Percentiles rank a stretch among this genome's conserved stretches.
Conservation (phyloP, 257 asterid species). For the Capsicum rhomboideum region DNA sequence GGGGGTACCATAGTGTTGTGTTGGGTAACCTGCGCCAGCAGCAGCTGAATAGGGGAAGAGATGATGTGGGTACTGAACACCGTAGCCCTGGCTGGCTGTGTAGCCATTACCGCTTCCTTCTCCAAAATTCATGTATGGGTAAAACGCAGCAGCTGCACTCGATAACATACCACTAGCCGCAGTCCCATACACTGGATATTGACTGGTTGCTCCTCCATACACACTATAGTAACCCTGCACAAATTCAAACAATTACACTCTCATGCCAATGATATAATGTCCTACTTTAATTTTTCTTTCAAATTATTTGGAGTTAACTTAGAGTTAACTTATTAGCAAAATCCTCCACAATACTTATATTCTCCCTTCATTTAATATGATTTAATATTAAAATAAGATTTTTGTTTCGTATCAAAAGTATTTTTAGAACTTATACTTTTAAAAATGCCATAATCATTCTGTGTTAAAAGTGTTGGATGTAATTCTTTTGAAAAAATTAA, state of each 20-base stretch:
- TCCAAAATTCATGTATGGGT: constrained; percentile 67
- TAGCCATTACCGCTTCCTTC: constrained; percentile 47
- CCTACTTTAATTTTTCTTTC: background rate
- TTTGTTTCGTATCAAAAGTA: background rate
- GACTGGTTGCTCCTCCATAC: constrained; percentile 65
- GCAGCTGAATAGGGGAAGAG: constrained; percentile 64
- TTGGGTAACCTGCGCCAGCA: constrained; percentile 40
- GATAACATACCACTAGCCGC: constrained; percentile 55
- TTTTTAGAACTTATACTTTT: background rate
- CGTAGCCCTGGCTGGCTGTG: constrained; percentile 47
- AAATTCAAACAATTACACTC: background rate
- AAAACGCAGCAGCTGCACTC: constrained; percentile 44
- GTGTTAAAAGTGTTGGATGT: background rate
- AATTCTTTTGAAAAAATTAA: background rate
- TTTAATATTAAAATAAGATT: background rate
- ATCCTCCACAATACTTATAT: background rate
- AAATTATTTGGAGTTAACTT: too few relatives aligned
- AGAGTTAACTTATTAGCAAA: background rate
- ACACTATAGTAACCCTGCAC: constrained; percentile 67
- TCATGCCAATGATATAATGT: background rate
- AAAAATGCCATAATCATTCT: background rate
- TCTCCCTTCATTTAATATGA: background rate
- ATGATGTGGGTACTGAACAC: constrained; percentile 74
- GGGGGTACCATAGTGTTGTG: constrained; percentile 71
- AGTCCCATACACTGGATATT: constrained; percentile 58